These are phyloP conservation scores for Citrus inodora DNA, from an alignment of 345 rosid genomes.

Conservation along the genomic window DNA sequence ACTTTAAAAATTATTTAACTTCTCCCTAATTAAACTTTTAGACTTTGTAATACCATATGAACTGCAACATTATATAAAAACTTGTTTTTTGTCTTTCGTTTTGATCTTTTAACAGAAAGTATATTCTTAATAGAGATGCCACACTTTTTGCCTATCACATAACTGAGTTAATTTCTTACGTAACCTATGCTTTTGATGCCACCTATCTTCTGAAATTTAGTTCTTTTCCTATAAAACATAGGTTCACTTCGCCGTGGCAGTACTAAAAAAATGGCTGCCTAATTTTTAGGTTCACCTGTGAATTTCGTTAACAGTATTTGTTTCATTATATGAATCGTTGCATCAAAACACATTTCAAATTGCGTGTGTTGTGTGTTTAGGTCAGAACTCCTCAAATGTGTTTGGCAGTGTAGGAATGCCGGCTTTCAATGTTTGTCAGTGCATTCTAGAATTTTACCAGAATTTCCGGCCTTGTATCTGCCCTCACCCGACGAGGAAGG, in stretches of 20 bases:
- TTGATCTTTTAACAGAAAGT: conserved; percentile 3
- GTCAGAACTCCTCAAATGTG: neutral
- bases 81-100: neutral
- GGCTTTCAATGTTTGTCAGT: neutral
- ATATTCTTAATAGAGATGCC: conserved; percentile 12
- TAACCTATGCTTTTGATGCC: conserved; percentile 1
- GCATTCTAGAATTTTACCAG: neutral
- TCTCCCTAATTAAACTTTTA: neutral
- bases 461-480: conserved; percentile 21
- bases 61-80: neutral
- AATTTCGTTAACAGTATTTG: neutral
- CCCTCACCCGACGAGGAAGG: conserved; percentile 25
- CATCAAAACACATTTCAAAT: neutral
- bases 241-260: neutral
- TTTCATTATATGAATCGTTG: neutral
- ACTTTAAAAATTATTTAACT: neutral
- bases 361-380: neutral
- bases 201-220: neutral
- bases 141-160: neutral
- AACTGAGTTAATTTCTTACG: neutral
- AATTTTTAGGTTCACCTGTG: neutral
- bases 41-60: neutral
- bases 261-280: neutral
- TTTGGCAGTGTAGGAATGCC: neutral
- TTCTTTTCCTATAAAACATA: neutral